Conservation (phyloP, 163 green algal genomes). For the Prototheca wickerhamii region DNA sequence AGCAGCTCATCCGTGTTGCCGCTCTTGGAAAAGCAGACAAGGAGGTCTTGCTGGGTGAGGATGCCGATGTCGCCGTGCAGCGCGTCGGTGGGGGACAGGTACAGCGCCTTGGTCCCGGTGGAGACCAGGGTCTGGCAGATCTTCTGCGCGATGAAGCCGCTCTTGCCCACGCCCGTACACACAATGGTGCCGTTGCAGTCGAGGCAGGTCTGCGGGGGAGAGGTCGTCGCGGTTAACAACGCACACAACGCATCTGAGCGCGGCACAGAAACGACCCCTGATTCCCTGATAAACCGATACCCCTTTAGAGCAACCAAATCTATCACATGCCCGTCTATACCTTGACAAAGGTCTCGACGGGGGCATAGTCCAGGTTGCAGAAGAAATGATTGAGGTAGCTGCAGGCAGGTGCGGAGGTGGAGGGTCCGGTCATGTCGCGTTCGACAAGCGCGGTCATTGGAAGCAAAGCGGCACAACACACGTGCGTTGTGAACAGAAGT, state of each 20-base stretch:
- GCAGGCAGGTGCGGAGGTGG: neutral
- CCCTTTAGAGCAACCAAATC: neutral
- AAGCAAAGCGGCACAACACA: too few species aligned
- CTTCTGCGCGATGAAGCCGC: slow-evolving; percentile 66
- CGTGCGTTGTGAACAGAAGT: too few species aligned
- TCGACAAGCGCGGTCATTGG: too few species aligned
- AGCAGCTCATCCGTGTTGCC: slow-evolving; percentile 55
- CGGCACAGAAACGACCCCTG: neutral
- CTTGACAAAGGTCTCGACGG: slow-evolving; percentile 36
- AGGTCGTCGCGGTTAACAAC: neutral
- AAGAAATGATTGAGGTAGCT: slow-evolving; percentile 52
- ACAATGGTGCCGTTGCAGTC: slow-evolving; percentile 44
- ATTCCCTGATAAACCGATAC: neutral
- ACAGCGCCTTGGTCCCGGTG: slow-evolving; percentile 57
- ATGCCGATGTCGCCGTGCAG: slow-evolving; percentile 69
- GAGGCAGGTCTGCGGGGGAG: slow-evolving; percentile 23
- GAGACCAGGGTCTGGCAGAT: slow-evolving; percentile 60
- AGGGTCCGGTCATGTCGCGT: neutral
- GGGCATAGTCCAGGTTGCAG: slow-evolving; percentile 40
- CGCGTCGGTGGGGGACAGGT: slow-evolving; percentile 51
- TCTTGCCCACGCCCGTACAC: slow-evolving; percentile 65
- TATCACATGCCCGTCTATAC: neutral
- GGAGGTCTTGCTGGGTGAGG: slow-evolving; percentile 34
- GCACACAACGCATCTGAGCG: neutral
- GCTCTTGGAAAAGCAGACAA: slow-evolving; percentile 54